Base-by-base conservation (phyloP, 1,284 basidiomycete genomes). In the Chalciporus piperatoides region DNA sequence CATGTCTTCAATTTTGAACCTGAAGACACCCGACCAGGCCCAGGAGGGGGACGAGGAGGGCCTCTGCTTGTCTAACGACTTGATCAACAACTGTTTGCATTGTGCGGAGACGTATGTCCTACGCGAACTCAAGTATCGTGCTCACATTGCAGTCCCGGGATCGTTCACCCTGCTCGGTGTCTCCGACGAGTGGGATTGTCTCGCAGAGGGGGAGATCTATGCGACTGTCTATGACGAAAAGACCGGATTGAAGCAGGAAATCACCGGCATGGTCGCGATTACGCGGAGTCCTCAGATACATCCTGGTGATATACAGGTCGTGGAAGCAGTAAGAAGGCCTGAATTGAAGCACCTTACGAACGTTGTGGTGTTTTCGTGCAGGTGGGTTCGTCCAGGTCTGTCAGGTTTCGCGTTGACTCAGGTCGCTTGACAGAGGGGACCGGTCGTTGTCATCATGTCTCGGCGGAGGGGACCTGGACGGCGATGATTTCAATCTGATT, bases 201-300 rank as follows among this genome's bases (percentile, higher is more conserved):
- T 75, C 5, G 49, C 48, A 5, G 71, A 71, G 50, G 68, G 71
- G 7, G 72, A 79, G 52, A 70, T 76, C 33, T 78, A 68, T 44
- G 73, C 73, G 7, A 68, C 70, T 6, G 61, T 74, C 1, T 40
- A 55, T 8, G 72, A 75, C 44, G 63, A 68, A 23, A 65, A 62
- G 39, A 64, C 28, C 0, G 50, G 52, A 21, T 0, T 63, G 17
- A 56, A 61, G 27, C 0, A 59, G 19, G 62, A 61, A 40, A 62
- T 79, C 24, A 59, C 67, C 2, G 78, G 77, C 4, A 51, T 51
- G 1, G 64, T 78, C 1, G 61, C 71, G n/a, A 70, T 79, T 44
- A 73, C 77, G 12, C 66, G 77, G 1, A 74, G 73, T n/a, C 78
- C 78, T 2, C 71, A 76, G 36, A 71, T 78, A 40, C 77, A 78